Evolutionary conservation across 23 red algal species (phyloP).

Genomic region (Agarophyton chilense): DNA sequence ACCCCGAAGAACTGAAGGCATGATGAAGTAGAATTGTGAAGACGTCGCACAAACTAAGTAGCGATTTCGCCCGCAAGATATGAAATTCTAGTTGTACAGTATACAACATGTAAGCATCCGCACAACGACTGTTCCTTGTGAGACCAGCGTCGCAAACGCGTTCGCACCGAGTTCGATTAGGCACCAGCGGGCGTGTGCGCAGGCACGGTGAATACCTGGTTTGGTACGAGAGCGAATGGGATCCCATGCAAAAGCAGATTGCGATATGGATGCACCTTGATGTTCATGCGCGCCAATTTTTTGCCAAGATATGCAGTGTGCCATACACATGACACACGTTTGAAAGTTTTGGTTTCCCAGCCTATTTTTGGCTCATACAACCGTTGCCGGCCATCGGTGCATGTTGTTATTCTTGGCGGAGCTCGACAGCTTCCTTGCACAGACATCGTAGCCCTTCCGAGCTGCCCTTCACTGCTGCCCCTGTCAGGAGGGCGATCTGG

Average conservation of each 20-base stretch:
- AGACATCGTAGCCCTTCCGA: too few species aligned
- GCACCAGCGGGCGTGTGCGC: too few species aligned
- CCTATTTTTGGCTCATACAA: background rate
- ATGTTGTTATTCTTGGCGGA: background rate
- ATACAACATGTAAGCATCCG: too few species aligned
- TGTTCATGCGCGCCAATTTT: background rate
- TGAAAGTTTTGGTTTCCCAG: background rate
- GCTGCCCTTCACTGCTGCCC: too few species aligned
- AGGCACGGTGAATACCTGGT: too few species aligned
- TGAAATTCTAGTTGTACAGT: background rate
- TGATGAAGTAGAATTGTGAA: background rate
- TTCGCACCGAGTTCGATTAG: background rate
- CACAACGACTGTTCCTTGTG: background rate
- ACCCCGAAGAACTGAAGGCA: slow-evolving; percentile 36
- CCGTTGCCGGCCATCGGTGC: background rate
- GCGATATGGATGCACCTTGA: background rate
- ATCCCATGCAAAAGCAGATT: background rate
- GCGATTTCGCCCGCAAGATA: background rate
- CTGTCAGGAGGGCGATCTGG: too few species aligned
- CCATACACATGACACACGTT: background rate
- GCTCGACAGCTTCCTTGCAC: too few species aligned
- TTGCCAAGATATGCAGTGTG: background rate
- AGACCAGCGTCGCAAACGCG: background rate
- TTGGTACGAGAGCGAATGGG: too few species aligned
- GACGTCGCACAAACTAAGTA: background rate